Evolutionary conservation across 208 protist genomes (phyloP), one percentile per base, ranked within the genome.

Genomic region (Trypanosoma congolense): DNA sequence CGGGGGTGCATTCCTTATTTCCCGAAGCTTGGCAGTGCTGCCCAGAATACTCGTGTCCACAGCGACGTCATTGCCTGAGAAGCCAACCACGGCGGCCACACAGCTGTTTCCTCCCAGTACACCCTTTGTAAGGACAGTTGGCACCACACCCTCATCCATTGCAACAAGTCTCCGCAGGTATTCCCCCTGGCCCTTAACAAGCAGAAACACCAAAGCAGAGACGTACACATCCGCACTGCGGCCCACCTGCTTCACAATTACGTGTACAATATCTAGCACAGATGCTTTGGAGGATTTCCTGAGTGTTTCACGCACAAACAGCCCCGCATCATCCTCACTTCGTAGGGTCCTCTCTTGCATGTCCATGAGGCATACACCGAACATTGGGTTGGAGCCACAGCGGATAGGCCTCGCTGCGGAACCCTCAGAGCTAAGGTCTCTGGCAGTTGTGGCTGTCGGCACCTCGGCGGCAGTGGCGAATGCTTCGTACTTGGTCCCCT

Each of bases 381-480:
- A 84, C 22, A 88, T 60, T 18, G 76, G 73, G 59, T 88, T 83
- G 9, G 76, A 80, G 38, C 73, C 80, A 49, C 78, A 75, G 12
- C 47, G 44, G 24, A 73, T 40, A 30, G 63, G 61, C 46, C 67
- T 70, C 18, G 36, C 24, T 59, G 61, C 62, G 30, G 31, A 53
- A 18, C 26, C 36, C 4, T 28, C 30, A n/a, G 49, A 21, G 21
- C 61, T 53, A 21, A 84, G 48, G 57, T 84, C 80, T 31, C 61
- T 75, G 59, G 51, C 67, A 35, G 36, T 72, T 38, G 44, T 65
- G 4, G 60, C 46, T 36, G 52, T 66, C 10, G 63, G 55, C 28
- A 81, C 64, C 21, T 63, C 61, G 24, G 71, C 65, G 1, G 70
- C 73, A 24, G 64, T 66, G 40, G 70, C 65, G 45, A 44, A 44